Evolutionary conservation across 345 rosid genomes (phyloP), one percentile per base, ranked within the genome.

Genomic region (Psidium friedrichsthalianum): DNA sequence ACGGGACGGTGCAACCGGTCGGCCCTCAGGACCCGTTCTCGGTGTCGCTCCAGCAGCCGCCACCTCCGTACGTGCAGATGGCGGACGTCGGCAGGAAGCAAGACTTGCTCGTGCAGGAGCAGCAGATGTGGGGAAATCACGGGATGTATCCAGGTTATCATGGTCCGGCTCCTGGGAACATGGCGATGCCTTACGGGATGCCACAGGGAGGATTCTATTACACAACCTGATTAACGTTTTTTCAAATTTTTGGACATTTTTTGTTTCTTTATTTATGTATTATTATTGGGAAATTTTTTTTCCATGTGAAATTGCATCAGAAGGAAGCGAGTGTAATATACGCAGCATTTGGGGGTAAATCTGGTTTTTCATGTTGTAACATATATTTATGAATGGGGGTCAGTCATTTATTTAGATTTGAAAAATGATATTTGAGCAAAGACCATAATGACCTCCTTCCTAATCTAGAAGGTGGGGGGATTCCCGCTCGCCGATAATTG

Each of bases 21-120:
- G 78, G 47, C 47, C 87, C 82, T 22, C 93, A 88, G 83, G 97
- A 92, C 58, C 97, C 89, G 0, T 94, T 94, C 51, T 90, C 91
- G 1, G 95, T 91, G 1, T 92, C 95, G 1, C 80, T 91, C 32
- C 15, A 52, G 27, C 89, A 87, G 52, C 94, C 92, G 4, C 97
- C 92, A 11, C 95, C 97, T 57, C 87, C 95, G 0, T 94, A 93
- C 25, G 95, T 92, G 83, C 97, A 93, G 86, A 94, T 92, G 89
- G 93, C 92, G 0, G 97, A 94, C 64, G 92, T 94, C 93, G 97
- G 92, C 90, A 90, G 85, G 90, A 93, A 94, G 86, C 95, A 94
- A 85, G 90, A 88, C 3, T 59, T 92, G 52, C 94, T 93, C 49
- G 92, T 87, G 86, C 94, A 91, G 84, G 97, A 93, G 85, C 95